Percentiles rank a stretch among this genome's conserved stretches.
Evolutionary conservation across 163 green algal genomes (phyloP).

Genomic region (Volvox carteri): DNA sequence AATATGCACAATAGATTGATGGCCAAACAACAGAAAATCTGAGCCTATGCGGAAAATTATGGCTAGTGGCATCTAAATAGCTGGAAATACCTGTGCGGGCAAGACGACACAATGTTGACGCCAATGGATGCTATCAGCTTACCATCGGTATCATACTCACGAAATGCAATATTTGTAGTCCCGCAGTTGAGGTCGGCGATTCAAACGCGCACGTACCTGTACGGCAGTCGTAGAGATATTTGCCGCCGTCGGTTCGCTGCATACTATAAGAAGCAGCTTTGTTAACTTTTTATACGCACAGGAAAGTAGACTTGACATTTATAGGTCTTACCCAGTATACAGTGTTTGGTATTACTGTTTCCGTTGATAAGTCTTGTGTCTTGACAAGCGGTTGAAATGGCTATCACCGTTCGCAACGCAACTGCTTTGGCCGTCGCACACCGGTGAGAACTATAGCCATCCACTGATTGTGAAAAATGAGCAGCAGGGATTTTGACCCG

Average conservation of each 20-base stretch:
- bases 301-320: no score
- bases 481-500: background rate
- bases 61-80: no score
- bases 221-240: background rate
- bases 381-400: background rate
- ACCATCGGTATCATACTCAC: no score
- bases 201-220: slow-evolving; percentile 7
- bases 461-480: background rate
- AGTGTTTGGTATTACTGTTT: background rate
- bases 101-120: no score
- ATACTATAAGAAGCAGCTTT: background rate
- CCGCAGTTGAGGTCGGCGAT: background rate
- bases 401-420: background rate
- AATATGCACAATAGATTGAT: no score
- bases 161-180: no score
- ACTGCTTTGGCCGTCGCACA: background rate
- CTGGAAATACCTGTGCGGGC: no score
- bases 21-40: no score
- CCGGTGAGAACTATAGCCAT: background rate
- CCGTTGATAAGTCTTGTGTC: background rate
- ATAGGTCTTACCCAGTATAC: background rate
- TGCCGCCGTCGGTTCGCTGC: background rate
- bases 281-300: background rate
- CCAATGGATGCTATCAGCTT: no score
- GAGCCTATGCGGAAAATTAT: no score